Conservation (phyloP, 805 yeast genomes). For the Kregervanrija delftensis region DNA sequence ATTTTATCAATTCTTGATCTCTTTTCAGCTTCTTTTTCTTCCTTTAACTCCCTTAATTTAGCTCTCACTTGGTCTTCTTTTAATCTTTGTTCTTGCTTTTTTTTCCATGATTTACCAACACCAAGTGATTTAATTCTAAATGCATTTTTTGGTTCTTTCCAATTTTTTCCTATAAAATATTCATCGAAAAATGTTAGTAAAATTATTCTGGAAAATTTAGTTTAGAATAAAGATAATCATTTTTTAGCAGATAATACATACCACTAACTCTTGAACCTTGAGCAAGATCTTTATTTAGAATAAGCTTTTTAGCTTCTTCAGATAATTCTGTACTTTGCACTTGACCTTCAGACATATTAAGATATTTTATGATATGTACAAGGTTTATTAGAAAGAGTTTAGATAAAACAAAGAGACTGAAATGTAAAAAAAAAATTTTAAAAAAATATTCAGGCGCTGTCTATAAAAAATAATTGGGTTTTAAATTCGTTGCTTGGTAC, state of each 20-base stretch:
- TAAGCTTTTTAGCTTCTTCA: constrained; percentile 5
- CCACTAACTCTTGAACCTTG: constrained; percentile 28
- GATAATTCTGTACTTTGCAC: neutral
- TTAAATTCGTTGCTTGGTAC: too few relatives aligned
- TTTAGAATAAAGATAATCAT: neutral
- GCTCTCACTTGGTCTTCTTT: constrained; percentile 63
- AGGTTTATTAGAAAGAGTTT: too few relatives aligned
- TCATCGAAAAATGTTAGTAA: neutral
- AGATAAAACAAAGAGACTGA: too few relatives aligned
- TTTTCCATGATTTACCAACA: constrained; percentile 55
- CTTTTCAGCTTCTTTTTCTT: constrained; percentile 63
- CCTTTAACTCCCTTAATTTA: constrained; percentile 64
- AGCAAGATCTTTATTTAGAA: constrained; percentile 15
- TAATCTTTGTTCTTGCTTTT: constrained; percentile 57
- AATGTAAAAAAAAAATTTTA: too few relatives aligned
- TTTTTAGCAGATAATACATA: constrained; percentile 7
- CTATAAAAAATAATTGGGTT: too few relatives aligned
- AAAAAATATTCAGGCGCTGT: too few relatives aligned
- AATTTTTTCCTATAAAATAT: constrained; percentile 55
- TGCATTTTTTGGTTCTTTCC: constrained; percentile 66
- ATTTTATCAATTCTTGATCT: constrained; percentile 46
- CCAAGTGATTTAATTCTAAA: constrained; percentile 60
- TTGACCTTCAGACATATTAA: too few relatives aligned
- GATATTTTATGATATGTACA: too few relatives aligned
- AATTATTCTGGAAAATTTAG: neutral